Evolutionary conservation across 331 rosid species (phyloP).

Genomic region (Cydonia oblonga): DNA sequence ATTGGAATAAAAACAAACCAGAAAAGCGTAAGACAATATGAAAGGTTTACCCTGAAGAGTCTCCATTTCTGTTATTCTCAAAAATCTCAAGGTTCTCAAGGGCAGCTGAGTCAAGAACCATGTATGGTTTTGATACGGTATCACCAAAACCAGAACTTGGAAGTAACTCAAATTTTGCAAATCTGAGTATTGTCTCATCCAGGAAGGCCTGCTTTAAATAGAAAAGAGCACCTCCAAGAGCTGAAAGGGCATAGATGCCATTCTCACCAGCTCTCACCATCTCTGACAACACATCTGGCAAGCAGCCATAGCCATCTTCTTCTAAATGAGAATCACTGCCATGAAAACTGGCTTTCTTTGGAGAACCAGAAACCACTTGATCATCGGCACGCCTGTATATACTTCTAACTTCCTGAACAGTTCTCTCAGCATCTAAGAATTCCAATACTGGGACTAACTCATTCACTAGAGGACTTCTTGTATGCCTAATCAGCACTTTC

Average conservation of each 20-base stretch:
- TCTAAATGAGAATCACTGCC: conserved; percentile 11
- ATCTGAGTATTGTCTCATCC: conserved; percentile 71
- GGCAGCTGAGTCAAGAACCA: conserved; percentile 94
- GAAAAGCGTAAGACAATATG: not conserved
- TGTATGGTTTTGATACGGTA: conserved; percentile 60
- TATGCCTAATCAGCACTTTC: conserved; percentile 54
- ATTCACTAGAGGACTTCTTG: conserved; percentile 81
- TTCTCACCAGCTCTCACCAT: conserved; percentile 40
- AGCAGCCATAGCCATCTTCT: conserved; percentile 29
- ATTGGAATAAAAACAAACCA: conserved; percentile 1
- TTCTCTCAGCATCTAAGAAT: conserved; percentile 78
- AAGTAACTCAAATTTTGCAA: conserved; percentile 77
- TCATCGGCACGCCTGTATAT: conserved; percentile 29
- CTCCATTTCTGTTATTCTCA: conserved; percentile 85
- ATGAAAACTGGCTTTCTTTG: conserved; percentile 4
- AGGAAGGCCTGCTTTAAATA: conserved; percentile 89
- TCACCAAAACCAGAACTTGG: conserved; percentile 57
- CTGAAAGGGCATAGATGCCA: conserved; percentile 74
- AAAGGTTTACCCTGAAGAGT: conserved; percentile 64
- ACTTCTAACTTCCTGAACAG: conserved; percentile 40
- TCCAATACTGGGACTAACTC: conserved; percentile 72
- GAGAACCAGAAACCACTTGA: conserved; percentile 16
- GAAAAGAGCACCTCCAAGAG: conserved; percentile 86
- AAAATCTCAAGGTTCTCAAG: conserved; percentile 92
- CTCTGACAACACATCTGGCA: conserved; percentile 69